Percentiles rank a stretch among this genome's conserved stretches.
Conservation (phyloP, 2,329 filamentous ascomycete species). For the Nemania serpens region DNA sequence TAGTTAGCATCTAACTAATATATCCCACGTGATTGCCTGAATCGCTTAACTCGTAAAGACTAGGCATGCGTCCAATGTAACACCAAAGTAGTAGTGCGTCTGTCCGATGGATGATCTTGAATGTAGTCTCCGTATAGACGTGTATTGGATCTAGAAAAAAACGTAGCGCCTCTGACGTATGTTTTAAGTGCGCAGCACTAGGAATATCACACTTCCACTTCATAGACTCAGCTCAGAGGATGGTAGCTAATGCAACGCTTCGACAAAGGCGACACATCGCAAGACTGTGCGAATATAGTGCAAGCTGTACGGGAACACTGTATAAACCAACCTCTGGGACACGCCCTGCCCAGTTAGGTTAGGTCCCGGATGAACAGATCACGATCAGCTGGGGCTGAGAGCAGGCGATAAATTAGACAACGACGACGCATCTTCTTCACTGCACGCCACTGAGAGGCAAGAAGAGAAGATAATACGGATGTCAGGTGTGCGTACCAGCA, state of each 20-base stretch:
- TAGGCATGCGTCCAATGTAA: neutral
- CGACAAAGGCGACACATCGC: neutral
- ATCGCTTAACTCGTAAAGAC: neutral
- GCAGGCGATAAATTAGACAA: constrained; percentile 19
- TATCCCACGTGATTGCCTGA: neutral
- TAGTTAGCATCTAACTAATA: too few species aligned
- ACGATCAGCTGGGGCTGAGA: constrained; percentile 15
- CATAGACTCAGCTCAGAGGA: too few species aligned
- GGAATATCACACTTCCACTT: too few species aligned
- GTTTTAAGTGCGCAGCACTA: too few species aligned
- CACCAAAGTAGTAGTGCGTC: neutral
- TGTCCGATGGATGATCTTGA: too few species aligned
- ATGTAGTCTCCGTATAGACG: too few species aligned
- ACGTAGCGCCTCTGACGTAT: too few species aligned
- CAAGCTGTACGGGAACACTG: constrained; percentile 8
- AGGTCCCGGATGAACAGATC: too few species aligned
- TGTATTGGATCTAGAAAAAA: too few species aligned
- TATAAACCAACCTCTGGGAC: neutral
- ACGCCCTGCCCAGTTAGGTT: neutral
- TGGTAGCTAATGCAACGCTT: too few species aligned
- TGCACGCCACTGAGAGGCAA: neutral
- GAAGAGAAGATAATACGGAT: neutral
- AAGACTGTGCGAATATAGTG: neutral
- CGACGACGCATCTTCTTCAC: neutral
- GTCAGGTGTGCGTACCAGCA: neutral